Evolutionary conservation across 371 early-diverging fungal species (phyloP), one percentile per base, ranked within the genome.

Genomic region (Choanephora cucurbitarum): DNA sequence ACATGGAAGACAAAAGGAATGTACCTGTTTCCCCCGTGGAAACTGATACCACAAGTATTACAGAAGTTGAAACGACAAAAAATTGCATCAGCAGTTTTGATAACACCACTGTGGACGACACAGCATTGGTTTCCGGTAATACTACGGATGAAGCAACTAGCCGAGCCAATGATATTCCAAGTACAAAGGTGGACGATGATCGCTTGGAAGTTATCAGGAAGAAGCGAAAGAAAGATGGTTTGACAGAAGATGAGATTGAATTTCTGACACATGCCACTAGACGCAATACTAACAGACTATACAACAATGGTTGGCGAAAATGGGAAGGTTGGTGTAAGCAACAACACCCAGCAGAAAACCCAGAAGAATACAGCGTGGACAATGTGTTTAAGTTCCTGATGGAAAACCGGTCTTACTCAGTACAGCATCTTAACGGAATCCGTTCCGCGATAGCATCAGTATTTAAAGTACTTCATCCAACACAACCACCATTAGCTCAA

Each of bases 391-490:
- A 33, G 14, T 57, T 48, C 32, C 23, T 57, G 14, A 50, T 37
- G 1, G 42, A 14, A 24, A 44, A 24, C 33, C 10, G n/a, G 14
- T 43, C 40, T 0, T 37, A 17, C 22, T 15, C n/a, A 5, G 3
- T 15, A 19, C 10, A 19, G 3, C 23, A 40, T 33, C 3, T 42
- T 17, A 55, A 45, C 37, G 10, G 11, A 17, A 22, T 46, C 19
- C 6, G 55, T 8, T 55, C 47, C 24, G 8, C 47, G 5, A 55
- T 46, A 0, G 46, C 46, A 9, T 55, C 55, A 3, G 34, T 32
- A 34, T 55, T 39, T 39, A 55, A 47, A 3, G 22, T 21, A 7
- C 3, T 3, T 3, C 7, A 28, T 28, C 28, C 28, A 28, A 7
- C 3, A 28, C 3, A 28, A 28, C 5, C 3, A 28, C 28, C 7